These are phyloP conservation scores for Rhipidocladum racemiflorum DNA, from an alignment of 176 grass and related monocot genomes.

Conservation along the genomic window DNA sequence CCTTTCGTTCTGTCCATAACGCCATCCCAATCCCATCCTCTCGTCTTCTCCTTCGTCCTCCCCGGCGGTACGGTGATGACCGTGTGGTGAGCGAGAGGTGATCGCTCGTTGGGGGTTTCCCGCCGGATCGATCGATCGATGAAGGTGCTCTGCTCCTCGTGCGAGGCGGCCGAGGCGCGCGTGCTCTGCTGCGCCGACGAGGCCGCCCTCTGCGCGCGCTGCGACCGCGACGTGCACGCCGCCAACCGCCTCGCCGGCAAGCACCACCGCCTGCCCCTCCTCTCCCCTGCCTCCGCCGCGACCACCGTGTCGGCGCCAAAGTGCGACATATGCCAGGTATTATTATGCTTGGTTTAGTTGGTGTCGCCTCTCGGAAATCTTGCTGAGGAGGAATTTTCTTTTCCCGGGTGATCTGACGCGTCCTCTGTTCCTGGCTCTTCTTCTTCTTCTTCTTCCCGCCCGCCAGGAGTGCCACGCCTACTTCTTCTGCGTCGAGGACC, in stretches of 20 bases:
- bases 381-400: not conserved
- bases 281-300: not conserved
- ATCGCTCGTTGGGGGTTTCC: not conserved
- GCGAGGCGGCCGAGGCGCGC: conserved; percentile 79
- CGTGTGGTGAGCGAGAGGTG: not conserved
- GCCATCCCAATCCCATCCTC: not conserved
- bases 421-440: not conserved
- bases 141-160: conserved; percentile 92
- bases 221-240: conserved; percentile 82
- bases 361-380: not conserved
- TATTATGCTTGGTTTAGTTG: not conserved
- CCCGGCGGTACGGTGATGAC: not conserved
- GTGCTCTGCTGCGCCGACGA: conserved; percentile 97
- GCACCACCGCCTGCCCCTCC: conserved; percentile 76
- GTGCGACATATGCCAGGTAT: conserved; percentile 98
- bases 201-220: conserved; percentile 78
- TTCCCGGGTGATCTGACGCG: not conserved
- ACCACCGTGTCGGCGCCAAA: conserved; percentile 21
- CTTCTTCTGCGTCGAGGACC: conserved; percentile 97
- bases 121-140: conserved; percentile 24
- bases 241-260: conserved; percentile 94
- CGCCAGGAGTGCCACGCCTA: conserved; percentile 75
- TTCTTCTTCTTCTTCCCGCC: not conserved
- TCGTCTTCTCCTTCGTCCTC: not conserved
- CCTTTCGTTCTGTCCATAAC: not conserved